Conservation (phyloP, 768 basidiomycete species). For the Suillus cothurnatus region DNA sequence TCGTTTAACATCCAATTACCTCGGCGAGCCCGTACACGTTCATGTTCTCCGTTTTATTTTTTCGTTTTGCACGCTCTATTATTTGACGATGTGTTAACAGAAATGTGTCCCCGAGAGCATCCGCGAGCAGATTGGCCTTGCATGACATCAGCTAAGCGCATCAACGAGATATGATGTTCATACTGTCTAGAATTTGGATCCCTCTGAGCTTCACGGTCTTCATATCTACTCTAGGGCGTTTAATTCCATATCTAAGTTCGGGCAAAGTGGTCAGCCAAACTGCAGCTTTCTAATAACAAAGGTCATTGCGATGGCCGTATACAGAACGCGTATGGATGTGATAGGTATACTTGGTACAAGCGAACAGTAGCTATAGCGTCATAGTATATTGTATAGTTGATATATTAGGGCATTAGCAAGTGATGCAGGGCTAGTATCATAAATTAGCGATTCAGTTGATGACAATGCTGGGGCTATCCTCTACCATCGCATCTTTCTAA, state of each 20-base stretch:
- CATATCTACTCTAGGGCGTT: not conserved
- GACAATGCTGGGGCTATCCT: no score
- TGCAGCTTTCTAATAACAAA: not conserved
- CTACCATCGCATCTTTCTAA: not conserved
- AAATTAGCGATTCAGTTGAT: not conserved
- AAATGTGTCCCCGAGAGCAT: not conserved
- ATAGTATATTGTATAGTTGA: not conserved
- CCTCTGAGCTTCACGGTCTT: not conserved
- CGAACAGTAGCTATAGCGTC: not conserved
- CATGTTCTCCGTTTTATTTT: not conserved
- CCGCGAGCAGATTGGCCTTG: not conserved
- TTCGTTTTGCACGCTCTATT: not conserved
- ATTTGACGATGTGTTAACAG: not conserved
- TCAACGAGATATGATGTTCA: not conserved
- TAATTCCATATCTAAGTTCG: not conserved
- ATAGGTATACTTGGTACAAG: not conserved
- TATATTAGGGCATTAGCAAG: not conserved
- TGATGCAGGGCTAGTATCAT: not conserved
- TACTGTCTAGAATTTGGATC: not conserved
- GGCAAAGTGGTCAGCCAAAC: not conserved
- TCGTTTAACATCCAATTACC: not conserved
- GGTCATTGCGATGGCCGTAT: not conserved
- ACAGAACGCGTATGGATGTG: not conserved
- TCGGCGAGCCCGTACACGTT: not conserved
- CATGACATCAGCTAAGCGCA: not conserved